phyloP scores from a whole-genome alignment of 192 early-diverging fungal species.

The Coemansia sp. region DNA sequence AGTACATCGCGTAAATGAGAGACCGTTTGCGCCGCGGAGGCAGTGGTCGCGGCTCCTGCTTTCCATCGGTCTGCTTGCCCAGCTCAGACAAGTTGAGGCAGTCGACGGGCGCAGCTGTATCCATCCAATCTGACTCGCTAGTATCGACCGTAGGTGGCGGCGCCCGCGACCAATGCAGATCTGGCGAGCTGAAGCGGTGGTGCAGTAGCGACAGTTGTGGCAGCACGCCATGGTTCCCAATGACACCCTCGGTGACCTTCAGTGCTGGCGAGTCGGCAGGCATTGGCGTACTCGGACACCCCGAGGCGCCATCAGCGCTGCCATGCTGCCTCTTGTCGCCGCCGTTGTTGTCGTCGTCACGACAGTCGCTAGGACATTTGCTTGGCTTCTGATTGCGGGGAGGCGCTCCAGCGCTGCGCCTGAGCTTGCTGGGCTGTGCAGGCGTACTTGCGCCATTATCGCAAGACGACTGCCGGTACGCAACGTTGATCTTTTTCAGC shows the following conservation, averaged over 20 bases:
- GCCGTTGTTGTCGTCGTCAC: not conserved
- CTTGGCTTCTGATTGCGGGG: not conserved
- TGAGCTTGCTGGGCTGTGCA: constrained; percentile 1
- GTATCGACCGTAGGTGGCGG: constrained; percentile 3
- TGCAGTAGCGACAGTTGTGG: constrained; percentile 11
- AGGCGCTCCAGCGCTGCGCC: not conserved
- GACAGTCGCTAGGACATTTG: not conserved
- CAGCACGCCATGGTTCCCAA: not conserved
- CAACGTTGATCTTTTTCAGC: constrained; percentile 18
- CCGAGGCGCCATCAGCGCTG: not conserved
- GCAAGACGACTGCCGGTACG: not conserved
- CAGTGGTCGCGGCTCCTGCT: not conserved
- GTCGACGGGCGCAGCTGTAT: no score
- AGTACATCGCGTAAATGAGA: constrained; percentile 54
- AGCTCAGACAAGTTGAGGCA: not conserved
- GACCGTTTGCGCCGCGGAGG: constrained; percentile 48
- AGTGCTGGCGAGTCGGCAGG: not conserved
- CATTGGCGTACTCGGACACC: not conserved
- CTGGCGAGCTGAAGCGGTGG: constrained; percentile 11
- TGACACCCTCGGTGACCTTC: not conserved
- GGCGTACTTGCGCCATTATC: not conserved
- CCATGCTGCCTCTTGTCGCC: not conserved
- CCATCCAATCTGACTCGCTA: not conserved
- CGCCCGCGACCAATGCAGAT: not conserved
- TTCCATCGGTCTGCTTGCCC: not conserved